Evolutionary conservation across 2,329 filamentous ascomycete genomes (phyloP), one percentile per base, ranked within the genome.

Genomic region (Cladophialophora yegresii): DNA sequence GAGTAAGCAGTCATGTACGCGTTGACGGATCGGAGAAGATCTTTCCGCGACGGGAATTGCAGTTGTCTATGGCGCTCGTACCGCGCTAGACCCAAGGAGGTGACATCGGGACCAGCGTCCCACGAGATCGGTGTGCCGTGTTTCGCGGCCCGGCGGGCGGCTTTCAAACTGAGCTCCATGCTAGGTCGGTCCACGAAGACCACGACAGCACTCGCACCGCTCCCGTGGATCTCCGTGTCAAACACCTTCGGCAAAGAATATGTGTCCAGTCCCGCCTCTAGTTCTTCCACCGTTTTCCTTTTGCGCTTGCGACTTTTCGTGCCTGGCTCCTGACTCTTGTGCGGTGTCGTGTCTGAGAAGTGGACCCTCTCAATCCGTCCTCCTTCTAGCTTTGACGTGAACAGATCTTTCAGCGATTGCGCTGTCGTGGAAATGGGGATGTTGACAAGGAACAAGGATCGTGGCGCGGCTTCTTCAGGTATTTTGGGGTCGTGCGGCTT

Each of bases 381-480:
- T 0, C 89, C 87, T 8, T 91, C 89, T 0, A 97, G 83, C 16
- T 96, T 84, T 0, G 84, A 81, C 0, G 85, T 80, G 71, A 98
- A 96, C 0, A 98, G 79, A 49, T 87, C 82, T 51, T 91, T 87
- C 49, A 98, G 83, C 72, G 93, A 90, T 0, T 82, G 76, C 62
- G 91, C 88, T 4, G 91, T 96, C 64, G 91, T 88, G 74, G 97
- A 93, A 67, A 89, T 82, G 6, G 95, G 95, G 0, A 96, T 80
- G 73, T 99, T 98, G 68, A 93, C 90, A n/a, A 96, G 75, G 77
- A 96, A 99, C 20, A 99, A 83, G 66, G 90, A 92, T 71, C 93
- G 88, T 16, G 86, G 80, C 71, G 93, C 89, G 76, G 90, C 84
- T 61, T 84, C 82, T 7, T 89, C 89, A 13, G 90, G 87, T 47